Evolutionary conservation across 169 alveolate genomes (phyloP), one percentile per base, ranked within the genome.

Genomic region (Eimeria acervulina): DNA sequence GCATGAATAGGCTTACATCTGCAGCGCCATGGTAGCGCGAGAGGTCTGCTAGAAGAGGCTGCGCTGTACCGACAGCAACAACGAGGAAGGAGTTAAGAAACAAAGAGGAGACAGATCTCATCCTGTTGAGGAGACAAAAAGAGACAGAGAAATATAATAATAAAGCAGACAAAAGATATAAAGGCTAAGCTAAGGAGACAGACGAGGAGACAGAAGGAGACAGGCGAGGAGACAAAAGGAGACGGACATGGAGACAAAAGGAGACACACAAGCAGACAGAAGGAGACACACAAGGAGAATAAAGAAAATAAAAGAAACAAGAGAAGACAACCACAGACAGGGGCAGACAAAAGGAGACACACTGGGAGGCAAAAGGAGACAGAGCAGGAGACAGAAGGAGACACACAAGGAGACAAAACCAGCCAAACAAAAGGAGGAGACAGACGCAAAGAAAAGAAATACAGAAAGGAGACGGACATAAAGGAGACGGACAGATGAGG

Each of bases 31-130:
- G 94, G 72, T 28, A 44, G 4, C 85, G 61, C 38, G 89, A 59
- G n/a, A 95, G 31, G 40, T 95, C 96, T 15, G 85, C 96, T 10
- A 95, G 90, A 13, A 95, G 89, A 19, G 96, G 96, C 90, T 95
- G 96, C 12, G 95, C 81, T n/a, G 95, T 44, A 59, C 51, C 83
- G 44, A 88, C 93, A 26, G 70, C 68, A 31, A 95, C 95, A 28
- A 80, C 26, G 38, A 83, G 83, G 19, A 72, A 33, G 38, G 88
- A 10, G 52, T 95, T 33, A 51, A 83, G 72, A 3, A 40, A 59
- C 42, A 90, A 31, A 40, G 89, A 80, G 51, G 47, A 31, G 47
- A 38, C 40, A n/a, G 89, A 40, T 23, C 21, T 13, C 89, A 80
- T 80, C 47, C n/a, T 63, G 33, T 7, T 5, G 55, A 47, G 55